Base-by-base conservation (phyloP, 2,329 filamentous ascomycete genomes). In the Corynespora cassiicola region DNA sequence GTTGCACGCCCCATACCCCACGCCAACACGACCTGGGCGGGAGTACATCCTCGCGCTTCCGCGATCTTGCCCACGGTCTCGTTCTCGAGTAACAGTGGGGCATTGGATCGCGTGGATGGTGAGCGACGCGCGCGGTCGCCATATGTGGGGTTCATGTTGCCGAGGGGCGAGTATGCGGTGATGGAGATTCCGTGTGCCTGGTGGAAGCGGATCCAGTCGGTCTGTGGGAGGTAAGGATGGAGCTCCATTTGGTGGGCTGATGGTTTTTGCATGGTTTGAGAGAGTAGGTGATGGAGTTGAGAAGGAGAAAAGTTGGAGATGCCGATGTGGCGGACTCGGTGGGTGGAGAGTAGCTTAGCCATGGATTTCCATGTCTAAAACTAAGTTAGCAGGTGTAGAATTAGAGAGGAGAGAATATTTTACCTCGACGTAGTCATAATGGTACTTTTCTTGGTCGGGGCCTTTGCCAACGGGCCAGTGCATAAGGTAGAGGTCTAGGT, bases 401-500 rank as follows among this genome's bases (percentile, higher is more conserved):
- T n/a, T n/a, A n/a, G n/a, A n/a, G n/a, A n/a, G n/a, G n/a, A n/a
- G n/a, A n/a, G n/a, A n/a, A n/a, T n/a, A n/a, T n/a, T n/a, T n/a
- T n/a, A n/a, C n/a, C n/a, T 30, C 20, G 28, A 43, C 18, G 31
- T 42, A 47, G 42, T 49, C 48, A 10, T 37, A 50, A 30, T 42
- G 36, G 21, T 51, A 41, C 20, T 40, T 41, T 19, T 72, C 57
- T 56, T 86, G 75, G 30, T 73, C 68, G 3, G 82, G 80, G 48
- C 80, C 77, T 31, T 78, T 81, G 25, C 43, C 47, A 7, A 50
- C 47, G 18, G 47, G 47, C 47, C 43, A 50, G 35, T 50, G 47
- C 58, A 92, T 82, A 58, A 91, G 78, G 79, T 84, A 95, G 51
- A 94, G 81, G 70, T 94, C 89, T 70, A 95, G 90, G 78, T 94